These are phyloP conservation scores for cucumber (Cucumis sativus) DNA, from an alignment of 306 rosid genomes.

Conservation along the genomic window Cucumber_9930_V3 NC_026656.2:6329501-6330000, in stretches of 20 bases:
- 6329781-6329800: neutral
- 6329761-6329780: slow-evolving; percentile 8
- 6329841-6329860: too few relatives aligned
- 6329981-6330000: slow-evolving; percentile 8
- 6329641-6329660: slow-evolving; percentile 12
- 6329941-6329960: slow-evolving; percentile 4
- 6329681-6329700: neutral
- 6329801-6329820: neutral
- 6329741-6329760: slow-evolving; percentile 9
- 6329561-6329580: neutral
- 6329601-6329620: slow-evolving; percentile 10
- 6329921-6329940: neutral
- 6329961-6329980: slow-evolving; percentile 17
- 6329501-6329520: too few relatives aligned
- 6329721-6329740: neutral
- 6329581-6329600: slow-evolving; percentile 6
- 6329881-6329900: too few relatives aligned
- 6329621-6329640: neutral
- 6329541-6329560: too few relatives aligned
- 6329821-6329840: too few relatives aligned
- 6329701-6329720: neutral
- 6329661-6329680: slow-evolving; percentile 16
- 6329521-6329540: too few relatives aligned
- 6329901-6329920: too few relatives aligned
- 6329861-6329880: too few relatives aligned